Conservation (phyloP, 2,329 filamentous ascomycete species). For the Apiospora koreana region DNA sequence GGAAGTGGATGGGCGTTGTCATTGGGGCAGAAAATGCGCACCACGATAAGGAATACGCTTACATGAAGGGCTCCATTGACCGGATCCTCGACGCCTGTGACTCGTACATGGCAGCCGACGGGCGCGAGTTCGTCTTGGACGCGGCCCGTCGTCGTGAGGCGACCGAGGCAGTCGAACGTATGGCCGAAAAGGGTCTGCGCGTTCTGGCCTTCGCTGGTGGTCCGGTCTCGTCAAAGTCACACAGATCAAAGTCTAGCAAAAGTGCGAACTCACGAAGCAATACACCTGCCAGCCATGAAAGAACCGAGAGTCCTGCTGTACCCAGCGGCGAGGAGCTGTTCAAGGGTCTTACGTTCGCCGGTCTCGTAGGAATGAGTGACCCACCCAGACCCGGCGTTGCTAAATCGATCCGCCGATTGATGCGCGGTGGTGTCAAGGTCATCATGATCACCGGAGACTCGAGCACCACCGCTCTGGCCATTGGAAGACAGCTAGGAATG, state of each 20-base stretch:
- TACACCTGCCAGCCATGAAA: constrained; percentile 47
- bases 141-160: constrained; percentile 73
- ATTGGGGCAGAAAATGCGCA: constrained; percentile 63
- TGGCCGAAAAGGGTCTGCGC: constrained; percentile 86
- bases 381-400: constrained; percentile 89
- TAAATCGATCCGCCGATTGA: constrained; percentile 82
- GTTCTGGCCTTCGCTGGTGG: constrained; percentile 95
- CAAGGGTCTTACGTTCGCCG: constrained; percentile 82
- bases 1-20: constrained; percentile 99
- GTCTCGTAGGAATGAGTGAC: constrained; percentile 95
- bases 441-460: constrained; percentile 99
- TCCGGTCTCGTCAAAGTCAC: constrained; percentile 50
- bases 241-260: constrained; percentile 42
- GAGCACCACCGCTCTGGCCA: constrained; percentile 90
- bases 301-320: constrained; percentile 38
- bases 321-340: constrained; percentile 71
- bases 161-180: constrained; percentile 74
- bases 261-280: constrained; percentile 50
- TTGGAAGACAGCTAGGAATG: constrained; percentile 95
- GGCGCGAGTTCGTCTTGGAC: constrained; percentile 84
- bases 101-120: constrained; percentile 84
- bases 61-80: constrained; percentile 94
- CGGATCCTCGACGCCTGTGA: constrained; percentile 84
- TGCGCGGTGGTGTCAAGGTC: constrained; percentile 93
- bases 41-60: constrained; percentile 76